Conservation (phyloP, 164 flowering plant species). For the Malania oleifera region DNA sequence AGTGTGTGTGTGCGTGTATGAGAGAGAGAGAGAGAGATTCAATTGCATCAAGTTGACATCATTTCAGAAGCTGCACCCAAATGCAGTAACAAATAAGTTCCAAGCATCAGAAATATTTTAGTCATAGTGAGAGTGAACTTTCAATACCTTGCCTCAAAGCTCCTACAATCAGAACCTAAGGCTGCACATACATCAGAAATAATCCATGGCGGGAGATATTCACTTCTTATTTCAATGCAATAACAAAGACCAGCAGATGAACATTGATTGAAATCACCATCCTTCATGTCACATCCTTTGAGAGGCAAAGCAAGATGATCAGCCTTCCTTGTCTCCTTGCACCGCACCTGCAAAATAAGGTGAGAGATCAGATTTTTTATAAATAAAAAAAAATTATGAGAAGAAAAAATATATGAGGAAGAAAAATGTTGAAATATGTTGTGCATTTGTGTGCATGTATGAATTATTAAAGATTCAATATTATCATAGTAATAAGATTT, state of each 20-base stretch:
- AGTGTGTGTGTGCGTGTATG: too few relatives aligned
- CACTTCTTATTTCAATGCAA: constrained; percentile 74
- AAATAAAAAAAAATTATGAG: too few relatives aligned
- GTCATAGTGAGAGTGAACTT: not conserved
- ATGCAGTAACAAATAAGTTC: not conserved
- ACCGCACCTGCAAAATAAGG: constrained; percentile 53
- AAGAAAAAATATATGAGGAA: too few relatives aligned
- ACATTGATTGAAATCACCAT: constrained; percentile 19
- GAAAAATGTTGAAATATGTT: too few relatives aligned
- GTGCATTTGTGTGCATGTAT: too few relatives aligned
- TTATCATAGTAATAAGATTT: too few relatives aligned
- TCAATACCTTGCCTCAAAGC: constrained; percentile 78
- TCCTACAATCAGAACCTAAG: constrained; percentile 45
- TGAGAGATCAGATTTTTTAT: not conserved
- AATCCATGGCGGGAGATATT: constrained; percentile 82
- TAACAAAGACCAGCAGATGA: constrained; percentile 41
- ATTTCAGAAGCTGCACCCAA: too few relatives aligned
- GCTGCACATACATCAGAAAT: constrained; percentile 54
- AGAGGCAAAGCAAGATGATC: constrained; percentile 30
- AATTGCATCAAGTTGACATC: too few relatives aligned
- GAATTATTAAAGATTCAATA: too few relatives aligned
- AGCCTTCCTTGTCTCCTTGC: constrained; percentile 62
- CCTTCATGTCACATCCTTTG: constrained; percentile 26
- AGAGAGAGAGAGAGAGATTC: too few relatives aligned
- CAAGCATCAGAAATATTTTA: not conserved